Percentiles rank a stretch among this genome's conserved stretches.
Conservation (phyloP, 106 monocot species). For the Chionographis japonica region DNA sequence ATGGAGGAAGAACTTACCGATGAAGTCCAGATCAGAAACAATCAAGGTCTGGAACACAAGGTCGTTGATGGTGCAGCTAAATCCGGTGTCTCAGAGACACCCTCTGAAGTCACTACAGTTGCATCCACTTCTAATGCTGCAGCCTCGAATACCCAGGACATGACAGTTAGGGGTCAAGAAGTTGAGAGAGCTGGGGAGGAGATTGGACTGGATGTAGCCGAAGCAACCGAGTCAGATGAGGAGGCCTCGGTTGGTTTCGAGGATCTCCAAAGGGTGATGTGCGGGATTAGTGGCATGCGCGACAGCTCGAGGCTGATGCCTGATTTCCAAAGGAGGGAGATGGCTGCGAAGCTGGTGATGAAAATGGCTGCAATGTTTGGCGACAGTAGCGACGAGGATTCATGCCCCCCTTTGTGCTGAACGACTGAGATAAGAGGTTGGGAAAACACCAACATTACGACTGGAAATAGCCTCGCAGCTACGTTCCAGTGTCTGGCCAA, state of each 20-base stretch:
- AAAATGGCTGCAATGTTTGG: conserved; percentile 95
- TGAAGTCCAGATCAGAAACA: background rate
- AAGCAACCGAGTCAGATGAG: conserved; percentile 4
- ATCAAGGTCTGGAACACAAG: conserved; percentile 1
- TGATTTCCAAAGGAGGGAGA: conserved; percentile 89
- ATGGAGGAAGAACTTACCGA: conserved; percentile 5
- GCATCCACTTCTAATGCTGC: conserved; percentile 8
- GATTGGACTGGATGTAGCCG: background rate
- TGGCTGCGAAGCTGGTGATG: conserved; percentile 86
- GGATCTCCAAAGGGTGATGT: conserved; percentile 78
- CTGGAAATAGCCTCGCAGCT: too few species aligned
- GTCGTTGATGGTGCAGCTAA: conserved; percentile 4
- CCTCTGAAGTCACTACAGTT: background rate
- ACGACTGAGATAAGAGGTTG: too few species aligned
- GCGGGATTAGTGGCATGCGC: conserved; percentile 75
- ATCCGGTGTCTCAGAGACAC: background rate
- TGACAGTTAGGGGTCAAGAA: conserved; percentile 1
- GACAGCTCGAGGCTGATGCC: conserved; percentile 87
- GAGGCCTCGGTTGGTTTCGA: conserved; percentile 45
- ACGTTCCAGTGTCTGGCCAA: too few species aligned
- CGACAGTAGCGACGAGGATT: conserved; percentile 62
- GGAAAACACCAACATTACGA: background rate
- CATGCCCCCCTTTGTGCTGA: too few species aligned
- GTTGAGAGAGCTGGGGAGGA: conserved; percentile 6
- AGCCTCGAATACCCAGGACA: background rate